A percentile compares a stretch with the other conserved stretches of the same genome.
phyloP scores from a whole-genome alignment of 2,329 filamentous ascomycete genomes.

The Microcyclosporella mali region DNA sequence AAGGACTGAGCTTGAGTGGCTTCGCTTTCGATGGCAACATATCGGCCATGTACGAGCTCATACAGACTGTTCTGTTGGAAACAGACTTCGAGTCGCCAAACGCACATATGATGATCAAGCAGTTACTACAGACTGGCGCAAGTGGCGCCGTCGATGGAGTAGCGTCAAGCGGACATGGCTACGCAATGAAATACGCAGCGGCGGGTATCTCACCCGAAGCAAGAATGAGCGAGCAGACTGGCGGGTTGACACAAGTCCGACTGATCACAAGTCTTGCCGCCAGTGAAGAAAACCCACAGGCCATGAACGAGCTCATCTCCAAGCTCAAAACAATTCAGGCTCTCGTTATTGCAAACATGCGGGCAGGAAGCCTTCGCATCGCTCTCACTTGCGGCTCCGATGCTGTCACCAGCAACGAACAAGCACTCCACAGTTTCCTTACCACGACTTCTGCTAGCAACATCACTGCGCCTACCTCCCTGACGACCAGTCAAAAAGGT shows the following conservation, averaged over 20 bases:
- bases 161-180: conserved; percentile 82
- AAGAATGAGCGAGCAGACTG: conserved; percentile 73
- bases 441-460: conserved; percentile 28
- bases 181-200: conserved; percentile 76
- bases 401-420: conserved; percentile 63
- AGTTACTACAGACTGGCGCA: conserved; percentile 78
- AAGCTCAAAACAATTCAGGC: conserved; percentile 82
- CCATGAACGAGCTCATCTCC: conserved; percentile 51
- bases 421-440: conserved; percentile 66
- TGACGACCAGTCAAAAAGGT: conserved; percentile 25
- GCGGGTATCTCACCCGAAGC: conserved; percentile 68
- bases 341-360: conserved; percentile 60
- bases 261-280: conserved; percentile 73
- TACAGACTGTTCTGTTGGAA: conserved; percentile 73
- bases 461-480: conserved; percentile 1
- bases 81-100: conserved; percentile 84
- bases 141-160: conserved; percentile 89
- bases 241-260: conserved; percentile 84
- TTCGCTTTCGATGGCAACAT: conserved; percentile 88
- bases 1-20: conserved; percentile 78
- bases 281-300: conserved; percentile 64
- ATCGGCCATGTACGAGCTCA: conserved; percentile 80
- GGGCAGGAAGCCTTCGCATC: conserved; percentile 59
- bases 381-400: conserved; percentile 81
- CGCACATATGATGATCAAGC: conserved; percentile 73